A percentile compares a stretch with the other conserved stretches of the same genome.
Conservation (phyloP, 129 eudicot species). For the Chrysanthemum seticuspe region DNA sequence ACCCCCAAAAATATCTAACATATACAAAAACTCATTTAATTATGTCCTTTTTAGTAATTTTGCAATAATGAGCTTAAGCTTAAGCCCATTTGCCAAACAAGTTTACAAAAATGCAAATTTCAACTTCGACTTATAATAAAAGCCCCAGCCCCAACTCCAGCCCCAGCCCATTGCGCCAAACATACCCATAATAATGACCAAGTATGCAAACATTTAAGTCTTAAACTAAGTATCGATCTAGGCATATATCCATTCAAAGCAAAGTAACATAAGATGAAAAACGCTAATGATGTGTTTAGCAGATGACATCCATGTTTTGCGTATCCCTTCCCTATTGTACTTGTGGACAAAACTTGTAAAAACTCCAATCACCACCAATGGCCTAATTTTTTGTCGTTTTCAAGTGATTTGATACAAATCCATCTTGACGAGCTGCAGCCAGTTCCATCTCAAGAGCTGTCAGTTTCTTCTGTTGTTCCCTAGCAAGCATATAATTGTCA, state of each 20-base stretch:
- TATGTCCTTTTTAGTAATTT: too few relatives aligned
- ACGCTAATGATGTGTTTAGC: conserved; percentile 36
- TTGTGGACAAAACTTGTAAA: conserved; percentile 83
- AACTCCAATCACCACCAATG: conserved; percentile 75
- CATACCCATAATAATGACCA: neutral
- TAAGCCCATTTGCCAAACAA: too few relatives aligned
- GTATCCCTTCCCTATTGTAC: conserved; percentile 78
- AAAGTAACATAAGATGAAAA: conserved; percentile 14
- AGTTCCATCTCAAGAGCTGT: conserved; percentile 86
- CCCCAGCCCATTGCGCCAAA: too few relatives aligned
- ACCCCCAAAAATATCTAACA: too few relatives aligned
- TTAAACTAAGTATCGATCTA: neutral
- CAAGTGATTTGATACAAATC: conserved; percentile 63
- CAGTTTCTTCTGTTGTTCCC: conserved; percentile 92
- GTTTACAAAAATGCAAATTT: too few relatives aligned
- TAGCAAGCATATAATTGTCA: conserved; percentile 42
- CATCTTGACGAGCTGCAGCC: conserved; percentile 78
- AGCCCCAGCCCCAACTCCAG: too few relatives aligned
- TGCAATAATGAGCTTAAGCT: too few relatives aligned
- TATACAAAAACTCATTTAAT: too few relatives aligned
- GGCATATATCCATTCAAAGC: neutral
- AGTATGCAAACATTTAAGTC: neutral
- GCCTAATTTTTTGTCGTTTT: conserved; percentile 40
- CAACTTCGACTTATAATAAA: too few relatives aligned
- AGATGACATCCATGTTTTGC: conserved; percentile 92